phyloP scores from a whole-genome alignment of 2,329 filamentous ascomycete species.

The Elsinoe perseae region DNA sequence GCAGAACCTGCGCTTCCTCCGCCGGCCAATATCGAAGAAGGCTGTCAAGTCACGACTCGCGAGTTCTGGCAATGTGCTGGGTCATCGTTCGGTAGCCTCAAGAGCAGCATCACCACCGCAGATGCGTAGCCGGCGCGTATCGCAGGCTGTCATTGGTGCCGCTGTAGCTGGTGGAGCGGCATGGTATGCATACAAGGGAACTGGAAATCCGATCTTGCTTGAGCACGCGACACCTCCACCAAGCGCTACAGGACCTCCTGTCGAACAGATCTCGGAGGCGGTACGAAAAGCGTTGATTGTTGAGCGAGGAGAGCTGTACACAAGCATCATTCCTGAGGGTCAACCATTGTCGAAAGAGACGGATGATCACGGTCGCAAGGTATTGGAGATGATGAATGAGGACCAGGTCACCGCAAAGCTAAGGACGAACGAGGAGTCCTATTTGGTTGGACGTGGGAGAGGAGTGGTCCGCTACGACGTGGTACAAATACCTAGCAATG shows the following conservation, averaged over 20 bases:
- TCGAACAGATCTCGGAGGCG: constrained; percentile 45
- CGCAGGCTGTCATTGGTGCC: constrained; percentile 61
- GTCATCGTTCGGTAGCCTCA: constrained; percentile 38
- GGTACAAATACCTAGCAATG: constrained; percentile 89
- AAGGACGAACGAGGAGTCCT: constrained; percentile 83
- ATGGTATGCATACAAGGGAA: constrained; percentile 51
- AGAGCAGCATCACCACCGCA: constrained; percentile 45
- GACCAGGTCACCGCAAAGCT: constrained; percentile 89
- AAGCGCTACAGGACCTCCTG: constrained; percentile 21
- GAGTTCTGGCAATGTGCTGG: constrained; percentile 38
- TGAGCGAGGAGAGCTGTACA: constrained; percentile 82
- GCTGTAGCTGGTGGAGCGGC: constrained; percentile 59
- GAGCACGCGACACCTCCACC: constrained; percentile 13
- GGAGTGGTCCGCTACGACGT: constrained; percentile 93
- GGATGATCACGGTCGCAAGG: constrained; percentile 72
- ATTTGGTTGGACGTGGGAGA: constrained; percentile 76
- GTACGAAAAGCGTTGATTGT: constrained; percentile 68
- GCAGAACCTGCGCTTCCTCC: constrained; percentile 60
- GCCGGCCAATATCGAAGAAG: constrained; percentile 56
- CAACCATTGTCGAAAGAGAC: constrained; percentile 82
- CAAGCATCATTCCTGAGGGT: constrained; percentile 75
- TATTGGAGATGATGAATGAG: constrained; percentile 92
- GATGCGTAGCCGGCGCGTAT: constrained; percentile 63
- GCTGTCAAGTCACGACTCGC: constrained; percentile 44
- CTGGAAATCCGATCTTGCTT: constrained; percentile 15